Percentiles rank a stretch among this genome's conserved stretches.
These are phyloP conservation scores for Fusarium globosum DNA, from an alignment of 2,329 filamentous ascomycete genomes.

Conservation along the genomic window DNA sequence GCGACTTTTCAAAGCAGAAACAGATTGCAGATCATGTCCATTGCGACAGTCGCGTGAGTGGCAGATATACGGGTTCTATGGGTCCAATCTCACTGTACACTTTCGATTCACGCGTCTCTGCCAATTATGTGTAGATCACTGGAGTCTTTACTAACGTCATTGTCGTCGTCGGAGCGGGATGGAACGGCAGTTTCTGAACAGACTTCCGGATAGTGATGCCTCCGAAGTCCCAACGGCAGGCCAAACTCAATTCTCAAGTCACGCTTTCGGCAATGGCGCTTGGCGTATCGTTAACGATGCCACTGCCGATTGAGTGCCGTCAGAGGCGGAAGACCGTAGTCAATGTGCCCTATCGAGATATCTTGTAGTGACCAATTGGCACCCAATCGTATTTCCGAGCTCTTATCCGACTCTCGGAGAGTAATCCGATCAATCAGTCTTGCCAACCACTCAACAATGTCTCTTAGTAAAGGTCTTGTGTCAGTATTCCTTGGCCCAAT, in stretches of 20 bases:
- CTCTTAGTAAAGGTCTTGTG: neutral
- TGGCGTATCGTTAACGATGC: neutral
- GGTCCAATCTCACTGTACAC: too few species aligned
- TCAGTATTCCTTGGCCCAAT: neutral
- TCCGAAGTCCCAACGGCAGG: neutral
- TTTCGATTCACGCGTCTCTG: neutral
- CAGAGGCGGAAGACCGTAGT: neutral
- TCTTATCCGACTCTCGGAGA: neutral
- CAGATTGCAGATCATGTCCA: neutral
- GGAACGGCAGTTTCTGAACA: neutral
- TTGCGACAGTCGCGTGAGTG: neutral
- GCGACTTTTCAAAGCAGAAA: neutral
- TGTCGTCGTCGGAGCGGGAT: neutral
- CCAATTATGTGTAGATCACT: neutral
- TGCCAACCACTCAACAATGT: neutral
- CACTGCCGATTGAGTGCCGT: neutral
- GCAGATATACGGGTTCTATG: neutral
- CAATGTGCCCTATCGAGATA: neutral
- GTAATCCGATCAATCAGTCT: neutral
- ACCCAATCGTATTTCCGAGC: neutral
- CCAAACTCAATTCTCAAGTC: neutral
- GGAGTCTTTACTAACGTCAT: neutral
- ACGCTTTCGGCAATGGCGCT: neutral
- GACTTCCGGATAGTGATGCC: neutral
- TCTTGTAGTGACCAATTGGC: neutral